These are phyloP conservation scores for Yarrowia hollandica DNA, from an alignment of 805 yeast species.

Conservation along the genomic window DNA sequence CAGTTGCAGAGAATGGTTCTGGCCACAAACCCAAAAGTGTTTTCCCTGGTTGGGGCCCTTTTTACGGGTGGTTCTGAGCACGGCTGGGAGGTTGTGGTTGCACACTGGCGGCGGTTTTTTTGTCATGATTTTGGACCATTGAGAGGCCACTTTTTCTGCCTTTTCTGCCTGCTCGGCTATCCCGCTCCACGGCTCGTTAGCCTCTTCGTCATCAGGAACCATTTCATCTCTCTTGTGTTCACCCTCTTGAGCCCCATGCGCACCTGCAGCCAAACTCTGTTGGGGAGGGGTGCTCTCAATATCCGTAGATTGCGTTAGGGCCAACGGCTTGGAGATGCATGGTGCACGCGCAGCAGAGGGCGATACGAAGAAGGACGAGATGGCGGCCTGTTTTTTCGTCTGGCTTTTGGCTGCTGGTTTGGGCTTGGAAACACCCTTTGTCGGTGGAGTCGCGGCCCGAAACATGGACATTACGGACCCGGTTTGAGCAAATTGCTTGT, in stretches of 20 bases:
- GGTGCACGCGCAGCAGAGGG: no score
- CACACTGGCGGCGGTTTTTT: constrained; percentile 30
- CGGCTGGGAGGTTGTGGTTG: constrained; percentile 43
- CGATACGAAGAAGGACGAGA: constrained; percentile 10
- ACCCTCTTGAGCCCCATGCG: not conserved
- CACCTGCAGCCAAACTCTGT: not conserved
- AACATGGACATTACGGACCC: constrained; percentile 15
- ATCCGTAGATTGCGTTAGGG: not conserved
- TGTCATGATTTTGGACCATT: constrained; percentile 18
- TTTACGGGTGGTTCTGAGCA: constrained; percentile 38
- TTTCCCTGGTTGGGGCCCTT: constrained; percentile 44
- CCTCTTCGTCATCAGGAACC: not conserved
- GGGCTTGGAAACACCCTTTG: not conserved
- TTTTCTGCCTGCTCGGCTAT: not conserved
- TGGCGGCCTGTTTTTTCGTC: constrained; percentile 7
- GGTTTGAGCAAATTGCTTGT: not conserved
- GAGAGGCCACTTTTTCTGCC: constrained; percentile 13
- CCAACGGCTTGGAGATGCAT: not conserved
- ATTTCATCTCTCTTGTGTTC: not conserved
- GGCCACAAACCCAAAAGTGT: constrained; percentile 44
- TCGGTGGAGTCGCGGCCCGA: not conserved
- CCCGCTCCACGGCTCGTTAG: not conserved
- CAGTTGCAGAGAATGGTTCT: constrained; percentile 29
- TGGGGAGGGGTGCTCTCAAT: constrained; percentile 11
- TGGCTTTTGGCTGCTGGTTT: not conserved